Base-by-base conservation (phyloP, 2,329 filamentous ascomycete genomes). In the Fusarium liriodendri region DNA sequence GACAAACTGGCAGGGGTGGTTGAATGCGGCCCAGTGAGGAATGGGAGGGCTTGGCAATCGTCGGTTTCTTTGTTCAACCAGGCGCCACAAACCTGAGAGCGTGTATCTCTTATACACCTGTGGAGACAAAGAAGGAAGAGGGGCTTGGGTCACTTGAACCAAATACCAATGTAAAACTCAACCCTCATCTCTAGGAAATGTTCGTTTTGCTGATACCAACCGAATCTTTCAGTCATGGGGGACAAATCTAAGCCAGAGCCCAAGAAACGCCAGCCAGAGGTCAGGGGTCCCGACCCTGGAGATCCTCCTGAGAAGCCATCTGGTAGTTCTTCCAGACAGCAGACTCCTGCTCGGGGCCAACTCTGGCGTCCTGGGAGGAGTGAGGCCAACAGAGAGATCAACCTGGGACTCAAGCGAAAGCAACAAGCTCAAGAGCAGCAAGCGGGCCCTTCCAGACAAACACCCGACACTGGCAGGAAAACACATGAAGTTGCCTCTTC, bases 341-440 rank as follows among this genome's bases (percentile, higher is more conserved):
- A 50, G 6, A 18, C 25, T n/a, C 35, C 37, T 29, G 27, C 20
- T 33, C 16, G 52, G 4, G 27, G 22, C 8, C 16, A 6, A 5
- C 25, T 45, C 60, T 78, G 69, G 74, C 72, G 76, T 14, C 76
- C 76, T 16, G 74, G 74, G 10, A 70, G 74, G 66, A 64, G 67
- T 22, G 18, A 54, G 11, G 69, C 67, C 27, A 78, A 78, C 54
- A 58, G 47, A 40, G 76, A 66, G 37, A 74, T 72, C 37, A 78
- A 78, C 52, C 50, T 75, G 14, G 64, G 67, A 20, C 27, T 66
- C 6, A 64, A 61, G 35, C 42, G 65, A 64, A 66, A 63, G 8
- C 57, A 69, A 22, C 64, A 62, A 25, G 32, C 65, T 27, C 69
- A 50, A 33, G 32, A n/a, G 7, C 52, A 45, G 27, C 45, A 64